Conservation (phyloP, 176 grass and related monocot genomes). For the Areca catechu region DNA sequence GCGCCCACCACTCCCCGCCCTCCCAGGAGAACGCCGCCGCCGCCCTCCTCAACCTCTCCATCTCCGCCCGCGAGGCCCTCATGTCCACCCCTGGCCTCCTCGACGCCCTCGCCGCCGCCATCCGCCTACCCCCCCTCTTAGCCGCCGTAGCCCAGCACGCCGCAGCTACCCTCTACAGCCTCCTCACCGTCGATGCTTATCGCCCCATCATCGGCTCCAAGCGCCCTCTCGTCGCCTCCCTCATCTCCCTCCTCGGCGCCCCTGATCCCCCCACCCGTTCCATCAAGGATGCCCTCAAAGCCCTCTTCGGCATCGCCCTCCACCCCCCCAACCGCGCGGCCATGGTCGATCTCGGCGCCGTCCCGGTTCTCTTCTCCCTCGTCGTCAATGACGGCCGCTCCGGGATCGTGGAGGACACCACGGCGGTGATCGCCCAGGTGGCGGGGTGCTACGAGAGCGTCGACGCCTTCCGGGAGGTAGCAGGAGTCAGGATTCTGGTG, state of each 20-base stretch:
- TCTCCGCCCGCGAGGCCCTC: constrained; percentile 52
- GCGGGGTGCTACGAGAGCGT: constrained; percentile 85
- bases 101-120: constrained; percentile 54
- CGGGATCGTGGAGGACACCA: constrained; percentile 75
- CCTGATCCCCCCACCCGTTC: constrained; percentile 27
- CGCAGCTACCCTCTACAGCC: constrained; percentile 63
- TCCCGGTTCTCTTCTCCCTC: constrained; percentile 59
- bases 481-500: constrained; percentile 53
- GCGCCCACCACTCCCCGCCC: not conserved
- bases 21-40: constrained; percentile 65
- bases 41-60: constrained; percentile 79
- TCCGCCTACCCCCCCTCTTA: constrained; percentile 19
- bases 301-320: constrained; percentile 58
- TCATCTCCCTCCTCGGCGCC: constrained; percentile 43
- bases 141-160: constrained; percentile 53
- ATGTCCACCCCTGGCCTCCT: constrained; percentile 55
- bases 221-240: constrained; percentile 38
- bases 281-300: constrained; percentile 85
- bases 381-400: constrained; percentile 41
- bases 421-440: constrained; percentile 74
- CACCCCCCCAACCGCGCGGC: constrained; percentile 57
- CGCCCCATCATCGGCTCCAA: constrained; percentile 50
- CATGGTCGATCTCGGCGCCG: constrained; percentile 42
- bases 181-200: constrained; percentile 54
- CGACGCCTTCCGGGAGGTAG: constrained; percentile 40